Base-by-base conservation (phyloP, 352 stramenopile genomes). In the Ophiocytium majus region DNA sequence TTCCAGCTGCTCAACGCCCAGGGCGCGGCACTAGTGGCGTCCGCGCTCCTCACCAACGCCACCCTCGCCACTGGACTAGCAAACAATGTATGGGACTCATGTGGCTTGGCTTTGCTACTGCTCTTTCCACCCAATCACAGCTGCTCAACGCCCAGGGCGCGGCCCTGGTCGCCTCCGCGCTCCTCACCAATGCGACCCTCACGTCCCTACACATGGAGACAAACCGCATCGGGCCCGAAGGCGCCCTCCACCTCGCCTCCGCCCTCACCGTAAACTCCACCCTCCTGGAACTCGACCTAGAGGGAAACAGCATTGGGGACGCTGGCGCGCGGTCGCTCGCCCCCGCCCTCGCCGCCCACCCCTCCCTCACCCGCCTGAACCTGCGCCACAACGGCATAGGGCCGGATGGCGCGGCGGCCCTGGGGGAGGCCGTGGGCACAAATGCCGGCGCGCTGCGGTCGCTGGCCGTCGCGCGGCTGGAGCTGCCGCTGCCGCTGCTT, bases 21-120 rank as follows among this genome's bases (percentile, higher is more conserved):
- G 50, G 81, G 82, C 28, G 84, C 81, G 33, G 85, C 85, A 19
- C 85, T 88, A 17, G 57, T 88, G 5, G 81, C 85, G 19, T 84
- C 84, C 76, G 85, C 85, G 10, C 81, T 88, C 33, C 66, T 81
- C 49, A 85, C 85, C 71, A 88, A 88, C 76, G 66, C 36, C 35
- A 87, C 63, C 31, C 57, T 88, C 31, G 76, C 50, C n/a, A n/a
- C n/a, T n/a, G n/a, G n/a, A n/a, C n/a, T n/a, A n/a, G n/a, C n/a
- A n/a, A n/a, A n/a, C n/a, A n/a, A n/a, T n/a, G n/a, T n/a, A n/a
- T n/a, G n/a, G n/a, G n/a, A n/a, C n/a, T n/a, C n/a, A n/a, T n/a
- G n/a, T n/a, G n/a, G n/a, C n/a, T n/a, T n/a, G n/a, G n/a, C n/a
- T n/a, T n/a, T n/a, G n/a, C n/a, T n/a, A n/a, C n/a, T n/a, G n/a